phyloP scores from a whole-genome alignment of 371 early-diverging fungal species.

The Sporodiniella umbellata region DNA sequence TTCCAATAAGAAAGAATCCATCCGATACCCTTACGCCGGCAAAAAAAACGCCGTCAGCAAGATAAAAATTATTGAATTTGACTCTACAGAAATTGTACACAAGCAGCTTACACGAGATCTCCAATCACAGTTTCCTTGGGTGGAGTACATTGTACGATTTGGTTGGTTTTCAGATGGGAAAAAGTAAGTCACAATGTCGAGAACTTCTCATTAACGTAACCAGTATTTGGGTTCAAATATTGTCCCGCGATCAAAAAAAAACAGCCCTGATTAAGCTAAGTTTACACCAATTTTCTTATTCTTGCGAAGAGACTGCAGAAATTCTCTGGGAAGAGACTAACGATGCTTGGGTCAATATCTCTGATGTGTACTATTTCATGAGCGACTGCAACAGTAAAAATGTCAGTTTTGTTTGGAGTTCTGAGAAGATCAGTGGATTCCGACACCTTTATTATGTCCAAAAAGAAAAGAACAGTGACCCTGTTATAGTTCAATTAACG shows the following conservation, averaged over 20 bases:
- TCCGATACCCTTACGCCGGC: constrained; percentile 67
- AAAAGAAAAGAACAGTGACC: constrained; percentile 10
- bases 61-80: constrained; percentile 60
- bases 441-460: constrained; percentile 65
- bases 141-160: constrained; percentile 73
- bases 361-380: constrained; percentile 55
- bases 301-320: constrained; percentile 16
- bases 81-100: constrained; percentile 20
- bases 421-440: constrained; percentile 62
- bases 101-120: constrained; percentile 42
- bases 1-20: background rate
- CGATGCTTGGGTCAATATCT: constrained; percentile 66
- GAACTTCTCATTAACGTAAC: too few species aligned
- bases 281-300: constrained; percentile 42
- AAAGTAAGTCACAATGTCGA: too few species aligned
- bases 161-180: constrained; percentile 71
- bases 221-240: constrained; percentile 66
- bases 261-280: constrained; percentile 31
- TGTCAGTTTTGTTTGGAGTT: constrained; percentile 54
- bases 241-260: constrained; percentile 62
- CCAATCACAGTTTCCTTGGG: constrained; percentile 62
- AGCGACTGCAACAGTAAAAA: background rate
- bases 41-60: constrained; percentile 59
- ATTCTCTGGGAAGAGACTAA: constrained; percentile 62
- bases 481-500: constrained; percentile 31